Percentiles rank a stretch among this genome's conserved stretches.
phyloP scores from a whole-genome alignment of 2,329 filamentous ascomycete genomes.

The Fusarium sterilihyphosum region DNA sequence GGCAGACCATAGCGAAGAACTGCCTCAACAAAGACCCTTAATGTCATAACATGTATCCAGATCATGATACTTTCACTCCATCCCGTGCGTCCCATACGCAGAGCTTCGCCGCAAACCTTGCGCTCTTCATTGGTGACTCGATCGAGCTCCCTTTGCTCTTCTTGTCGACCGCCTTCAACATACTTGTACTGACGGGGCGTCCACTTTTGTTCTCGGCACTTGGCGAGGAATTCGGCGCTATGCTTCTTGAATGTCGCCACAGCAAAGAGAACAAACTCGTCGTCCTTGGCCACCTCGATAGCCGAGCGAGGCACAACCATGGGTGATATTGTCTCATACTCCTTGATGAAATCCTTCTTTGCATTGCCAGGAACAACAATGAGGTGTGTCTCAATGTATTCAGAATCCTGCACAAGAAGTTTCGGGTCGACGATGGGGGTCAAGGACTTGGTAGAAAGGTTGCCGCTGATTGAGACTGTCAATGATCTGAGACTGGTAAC shows the following conservation, averaged over 20 bases:
- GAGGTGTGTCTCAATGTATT: constrained; percentile 96
- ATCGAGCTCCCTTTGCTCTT: constrained; percentile 88
- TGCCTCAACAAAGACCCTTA: constrained; percentile 96
- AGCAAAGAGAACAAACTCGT: constrained; percentile 88
- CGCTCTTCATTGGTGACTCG: constrained; percentile 84
- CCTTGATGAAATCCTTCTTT: constrained; percentile 88
- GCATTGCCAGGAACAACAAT: constrained; percentile 84
- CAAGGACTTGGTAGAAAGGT: constrained; percentile 92
- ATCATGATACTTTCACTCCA: constrained; percentile 98
- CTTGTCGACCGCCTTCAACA: constrained; percentile 87
- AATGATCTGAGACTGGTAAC: neutral
- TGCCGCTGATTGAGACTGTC: constrained; percentile 68
- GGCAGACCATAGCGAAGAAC: constrained; percentile 96
- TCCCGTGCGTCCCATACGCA: constrained; percentile 87
- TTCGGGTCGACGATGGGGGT: constrained; percentile 86
- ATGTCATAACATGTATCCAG: constrained; percentile 89
- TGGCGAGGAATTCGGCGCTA: constrained; percentile 86
- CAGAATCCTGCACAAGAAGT: constrained; percentile 85
- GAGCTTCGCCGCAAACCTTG: constrained; percentile 91
- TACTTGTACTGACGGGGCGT: constrained; percentile 95
- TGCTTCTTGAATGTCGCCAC: constrained; percentile 96
- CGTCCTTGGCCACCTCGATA: constrained; percentile 80
- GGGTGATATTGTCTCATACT: constrained; percentile 86
- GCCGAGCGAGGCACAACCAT: constrained; percentile 96
- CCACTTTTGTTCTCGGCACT: constrained; percentile 93